phyloP scores from a whole-genome alignment of 2,329 filamentous ascomycete species.

The Sporothrix sp. region DNA sequence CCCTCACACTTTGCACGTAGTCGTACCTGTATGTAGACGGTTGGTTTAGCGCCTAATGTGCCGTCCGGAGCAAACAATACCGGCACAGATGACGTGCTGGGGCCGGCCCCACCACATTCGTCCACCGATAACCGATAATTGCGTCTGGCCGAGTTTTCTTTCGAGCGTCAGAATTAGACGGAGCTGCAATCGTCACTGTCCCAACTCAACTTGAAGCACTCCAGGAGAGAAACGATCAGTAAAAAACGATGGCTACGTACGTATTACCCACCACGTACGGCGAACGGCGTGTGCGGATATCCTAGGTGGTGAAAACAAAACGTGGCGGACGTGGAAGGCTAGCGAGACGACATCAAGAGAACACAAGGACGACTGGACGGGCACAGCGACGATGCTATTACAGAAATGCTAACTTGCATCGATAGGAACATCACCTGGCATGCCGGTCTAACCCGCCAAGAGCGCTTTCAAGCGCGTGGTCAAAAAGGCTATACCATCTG shows the following conservation, averaged over 20 bases:
- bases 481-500: constrained; percentile 93
- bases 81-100: neutral
- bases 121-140: neutral
- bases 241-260: constrained; percentile 4
- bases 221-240: neutral
- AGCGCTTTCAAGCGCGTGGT: constrained; percentile 65
- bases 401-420: neutral
- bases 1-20: too few species aligned
- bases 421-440: constrained; percentile 78
- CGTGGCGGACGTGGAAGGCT: neutral
- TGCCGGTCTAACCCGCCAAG: constrained; percentile 64
- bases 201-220: too few species aligned
- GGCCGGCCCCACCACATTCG: neutral
- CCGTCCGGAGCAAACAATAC: too few species aligned
- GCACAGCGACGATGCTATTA: too few species aligned
- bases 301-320: neutral
- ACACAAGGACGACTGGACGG: neutral
- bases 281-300: too few species aligned
- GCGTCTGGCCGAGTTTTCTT: too few species aligned
- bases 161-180: too few species aligned
- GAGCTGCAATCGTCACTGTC: too few species aligned
- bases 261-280: too few species aligned
- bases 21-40: too few species aligned
- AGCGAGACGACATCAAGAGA: neutral
- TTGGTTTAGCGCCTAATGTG: too few species aligned